These are phyloP conservation scores for Calonectria pseudoturangicola DNA, from an alignment of 2,329 filamentous ascomycete genomes.

Conservation along the genomic window DNA sequence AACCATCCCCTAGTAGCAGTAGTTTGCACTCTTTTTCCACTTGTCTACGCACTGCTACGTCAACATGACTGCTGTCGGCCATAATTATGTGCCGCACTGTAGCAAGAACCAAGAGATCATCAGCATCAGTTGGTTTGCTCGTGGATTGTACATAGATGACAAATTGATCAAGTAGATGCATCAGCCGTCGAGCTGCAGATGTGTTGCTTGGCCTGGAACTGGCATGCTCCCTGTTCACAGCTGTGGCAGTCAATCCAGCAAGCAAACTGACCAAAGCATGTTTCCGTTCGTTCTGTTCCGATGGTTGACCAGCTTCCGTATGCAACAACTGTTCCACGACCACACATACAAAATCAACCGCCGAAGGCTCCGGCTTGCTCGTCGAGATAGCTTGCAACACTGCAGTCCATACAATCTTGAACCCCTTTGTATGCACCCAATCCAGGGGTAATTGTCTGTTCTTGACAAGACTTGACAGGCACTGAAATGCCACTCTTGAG, in stretches of 20 bases:
- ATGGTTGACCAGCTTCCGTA: slow-evolving; percentile 19
- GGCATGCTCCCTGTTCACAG: slow-evolving; percentile 49
- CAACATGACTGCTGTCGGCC: slow-evolving; percentile 40
- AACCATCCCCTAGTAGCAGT: slow-evolving; percentile 43
- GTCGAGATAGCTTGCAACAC: slow-evolving; percentile 52
- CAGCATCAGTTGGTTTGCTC: slow-evolving; percentile 37
- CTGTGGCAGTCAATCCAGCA: slow-evolving; percentile 51
- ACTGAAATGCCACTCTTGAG: slow-evolving; percentile 48
- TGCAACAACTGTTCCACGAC: slow-evolving; percentile 49
- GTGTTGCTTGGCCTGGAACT: background rate
- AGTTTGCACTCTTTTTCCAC: slow-evolving; percentile 49
- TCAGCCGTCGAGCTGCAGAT: slow-evolving; percentile 50
- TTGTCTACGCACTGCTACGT: slow-evolving; percentile 42
- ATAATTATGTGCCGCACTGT: slow-evolving; percentile 55
- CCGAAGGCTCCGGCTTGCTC: slow-evolving; percentile 46
- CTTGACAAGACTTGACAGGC: slow-evolving; percentile 49
- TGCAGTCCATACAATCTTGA: slow-evolving; percentile 53
- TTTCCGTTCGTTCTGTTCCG: slow-evolving; percentile 43
- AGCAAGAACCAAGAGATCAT: slow-evolving; percentile 51
- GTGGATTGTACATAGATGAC: slow-evolving; percentile 44
- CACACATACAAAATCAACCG: slow-evolving; percentile 50
- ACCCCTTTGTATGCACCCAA: slow-evolving; percentile 53
- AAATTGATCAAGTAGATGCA: slow-evolving; percentile 54
- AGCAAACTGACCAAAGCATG: slow-evolving; percentile 56
- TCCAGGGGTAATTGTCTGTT: slow-evolving; percentile 46